phyloP scores from a whole-genome alignment of 2,329 filamentous ascomycete species.

The Pseudofabraea citricarpa region DNA sequence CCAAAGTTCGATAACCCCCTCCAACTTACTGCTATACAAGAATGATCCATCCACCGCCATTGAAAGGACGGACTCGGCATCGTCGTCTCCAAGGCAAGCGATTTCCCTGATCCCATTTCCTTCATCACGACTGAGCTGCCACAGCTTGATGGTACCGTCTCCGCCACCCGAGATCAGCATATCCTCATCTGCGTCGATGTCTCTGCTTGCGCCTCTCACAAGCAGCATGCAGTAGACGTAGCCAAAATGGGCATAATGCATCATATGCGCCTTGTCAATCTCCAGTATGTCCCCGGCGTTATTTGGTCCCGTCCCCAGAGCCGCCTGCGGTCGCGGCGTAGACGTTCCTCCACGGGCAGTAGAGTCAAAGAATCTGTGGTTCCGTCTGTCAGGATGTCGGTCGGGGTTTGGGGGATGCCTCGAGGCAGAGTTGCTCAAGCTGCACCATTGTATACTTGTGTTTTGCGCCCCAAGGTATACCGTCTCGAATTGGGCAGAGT shows the following conservation, averaged over 20 bases:
- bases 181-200: conserved; percentile 70
- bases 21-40: conserved; percentile 82
- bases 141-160: conserved; percentile 92
- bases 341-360: conserved; percentile 79
- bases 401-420: conserved; percentile 57
- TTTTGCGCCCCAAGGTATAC: conserved; percentile 93
- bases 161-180: conserved; percentile 87
- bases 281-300: conserved; percentile 66
- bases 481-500: conserved; percentile 73
- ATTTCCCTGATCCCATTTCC: conserved; percentile 65
- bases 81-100: conserved; percentile 56
- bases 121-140: conserved; percentile 58
- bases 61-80: conserved; percentile 65
- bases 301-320: conserved; percentile 35
- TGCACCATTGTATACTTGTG: conserved; percentile 90
- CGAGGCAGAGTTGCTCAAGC: conserved; percentile 59
- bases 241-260: conserved; percentile 88
- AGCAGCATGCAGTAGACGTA: conserved; percentile 97
- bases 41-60: conserved; percentile 87
- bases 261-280: conserved; percentile 74
- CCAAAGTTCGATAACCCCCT: conserved; percentile 91
- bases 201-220: conserved; percentile 60
- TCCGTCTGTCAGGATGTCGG: conserved; percentile 69
- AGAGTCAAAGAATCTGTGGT: conserved; percentile 91
- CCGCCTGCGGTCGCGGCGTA: conserved; percentile 57